A percentile compares a stretch with the other conserved stretches of the same genome.
Evolutionary conservation across 495 filamentous ascomycete genomes (phyloP).

Genomic region (Neurospora sp.): DNA sequence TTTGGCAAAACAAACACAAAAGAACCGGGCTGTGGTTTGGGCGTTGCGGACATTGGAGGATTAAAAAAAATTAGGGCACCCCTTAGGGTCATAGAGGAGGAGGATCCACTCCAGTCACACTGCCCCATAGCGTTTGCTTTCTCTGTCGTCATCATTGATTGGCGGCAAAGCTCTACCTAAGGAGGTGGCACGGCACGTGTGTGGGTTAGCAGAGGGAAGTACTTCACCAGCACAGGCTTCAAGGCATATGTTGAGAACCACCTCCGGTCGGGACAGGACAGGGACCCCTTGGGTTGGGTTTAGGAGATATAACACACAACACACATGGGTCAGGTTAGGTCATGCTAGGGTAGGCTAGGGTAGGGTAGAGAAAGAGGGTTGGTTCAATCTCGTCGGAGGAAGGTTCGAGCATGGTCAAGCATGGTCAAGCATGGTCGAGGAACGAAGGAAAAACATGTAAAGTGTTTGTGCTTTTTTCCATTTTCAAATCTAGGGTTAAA

Average conservation of each 20-base stretch:
- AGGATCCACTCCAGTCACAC: not conserved
- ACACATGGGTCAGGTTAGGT: not conserved
- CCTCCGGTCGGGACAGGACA: not conserved
- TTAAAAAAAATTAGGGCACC: not conserved
- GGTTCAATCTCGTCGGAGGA: not conserved
- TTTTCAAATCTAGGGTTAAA: not conserved
- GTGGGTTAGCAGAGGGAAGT: not conserved
- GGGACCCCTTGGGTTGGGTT: not conserved
- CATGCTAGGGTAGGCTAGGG: not conserved
- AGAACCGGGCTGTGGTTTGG: not conserved
- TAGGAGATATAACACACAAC: not conserved
- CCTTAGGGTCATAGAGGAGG: not conserved
- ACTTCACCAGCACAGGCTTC: not conserved
- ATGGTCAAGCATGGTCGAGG: not conserved
- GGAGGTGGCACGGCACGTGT: not conserved
- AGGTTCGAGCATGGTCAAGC: not conserved
- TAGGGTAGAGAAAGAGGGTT: not conserved
- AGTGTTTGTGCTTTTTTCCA: not conserved
- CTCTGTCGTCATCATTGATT: not conserved
- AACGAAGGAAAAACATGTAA: not conserved
- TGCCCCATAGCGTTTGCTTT: not conserved
- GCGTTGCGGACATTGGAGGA: not conserved
- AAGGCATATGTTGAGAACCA: not conserved
- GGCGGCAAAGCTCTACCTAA: not conserved
- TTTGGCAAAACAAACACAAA: not conserved